Conservation (phyloP, 345 rosid genomes). For the Balakata baccata region DNA sequence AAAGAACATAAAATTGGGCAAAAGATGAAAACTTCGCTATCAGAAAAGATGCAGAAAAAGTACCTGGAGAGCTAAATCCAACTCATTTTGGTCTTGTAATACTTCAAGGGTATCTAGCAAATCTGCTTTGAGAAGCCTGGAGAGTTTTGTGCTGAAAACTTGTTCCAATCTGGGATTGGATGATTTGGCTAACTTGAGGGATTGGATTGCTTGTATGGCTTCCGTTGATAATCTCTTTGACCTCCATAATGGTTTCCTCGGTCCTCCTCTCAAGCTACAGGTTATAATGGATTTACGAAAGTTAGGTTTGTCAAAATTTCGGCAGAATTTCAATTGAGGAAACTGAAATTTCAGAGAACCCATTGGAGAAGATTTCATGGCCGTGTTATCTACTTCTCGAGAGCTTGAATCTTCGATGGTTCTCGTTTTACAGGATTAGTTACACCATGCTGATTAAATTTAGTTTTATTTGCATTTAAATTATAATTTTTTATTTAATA, state of each 20-base stretch:
- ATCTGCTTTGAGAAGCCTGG: constrained; percentile 57
- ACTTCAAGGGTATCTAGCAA: constrained; percentile 46
- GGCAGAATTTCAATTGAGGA: constrained; percentile 12
- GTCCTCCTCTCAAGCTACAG: constrained; percentile 42
- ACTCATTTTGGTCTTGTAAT: constrained; percentile 47
- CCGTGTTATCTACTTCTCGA: neutral
- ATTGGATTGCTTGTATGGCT: constrained; percentile 57
- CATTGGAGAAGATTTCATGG: constrained; percentile 13
- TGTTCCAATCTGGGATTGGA: constrained; percentile 33
- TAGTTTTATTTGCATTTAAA: no score
- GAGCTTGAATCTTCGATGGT: neutral
- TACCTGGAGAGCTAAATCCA: constrained; percentile 49
- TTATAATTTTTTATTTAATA: no score
- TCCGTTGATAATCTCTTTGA: constrained; percentile 48
- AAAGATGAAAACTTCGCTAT: neutral
- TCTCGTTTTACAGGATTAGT: no score
- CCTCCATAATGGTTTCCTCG: constrained; percentile 39
- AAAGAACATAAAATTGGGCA: neutral
- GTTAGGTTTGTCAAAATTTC: neutral
- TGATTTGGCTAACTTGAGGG: constrained; percentile 52
- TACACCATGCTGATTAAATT: no score
- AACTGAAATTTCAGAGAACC: constrained; percentile 22
- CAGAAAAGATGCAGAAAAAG: neutral
- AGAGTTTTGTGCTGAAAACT: constrained; percentile 32
- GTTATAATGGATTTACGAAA: constrained; percentile 23